phyloP scores from a whole-genome alignment of 805 yeast species.

The Starmerella davenportii region DNA sequence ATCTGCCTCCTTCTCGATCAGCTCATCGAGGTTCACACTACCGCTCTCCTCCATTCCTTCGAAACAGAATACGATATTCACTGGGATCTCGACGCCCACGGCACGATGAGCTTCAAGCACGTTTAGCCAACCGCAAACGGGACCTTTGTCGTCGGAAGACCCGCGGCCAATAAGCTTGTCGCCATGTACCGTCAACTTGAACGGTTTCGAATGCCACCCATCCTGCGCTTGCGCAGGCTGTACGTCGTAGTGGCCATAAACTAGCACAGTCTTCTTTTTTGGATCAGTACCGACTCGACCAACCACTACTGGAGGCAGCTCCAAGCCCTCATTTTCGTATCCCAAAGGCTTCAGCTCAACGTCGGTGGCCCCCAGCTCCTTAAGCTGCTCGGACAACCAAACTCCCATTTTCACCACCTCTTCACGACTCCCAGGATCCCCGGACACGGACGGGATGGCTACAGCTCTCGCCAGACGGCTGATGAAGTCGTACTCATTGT shows the following conservation, averaged over 20 bases:
- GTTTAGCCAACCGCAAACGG: slow-evolving; percentile 93
- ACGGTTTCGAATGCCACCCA: slow-evolving; percentile 94
- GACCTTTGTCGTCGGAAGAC: slow-evolving; percentile 94
- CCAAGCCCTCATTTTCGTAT: slow-evolving; percentile 28
- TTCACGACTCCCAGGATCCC: slow-evolving; percentile 76
- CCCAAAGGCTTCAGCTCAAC: slow-evolving; percentile 73
- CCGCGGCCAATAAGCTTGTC: slow-evolving; percentile 79
- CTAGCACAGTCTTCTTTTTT: slow-evolving; percentile 65
- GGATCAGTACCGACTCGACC: slow-evolving; percentile 76
- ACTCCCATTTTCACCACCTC: slow-evolving; percentile 79
- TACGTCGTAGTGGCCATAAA: slow-evolving; percentile 96
- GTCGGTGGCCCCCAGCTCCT: slow-evolving; percentile 58
- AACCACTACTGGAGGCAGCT: slow-evolving; percentile 87
- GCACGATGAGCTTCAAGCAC: slow-evolving; percentile 77
- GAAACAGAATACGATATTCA: slow-evolving; percentile 77
- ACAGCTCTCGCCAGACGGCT: slow-evolving; percentile 53
- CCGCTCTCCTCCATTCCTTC: slow-evolving; percentile 99
- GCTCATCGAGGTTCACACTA: slow-evolving; percentile 70
- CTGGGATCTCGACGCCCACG: slow-evolving; percentile 76
- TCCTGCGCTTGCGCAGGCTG: slow-evolving; percentile 88
- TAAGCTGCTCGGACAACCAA: slow-evolving; percentile 54
- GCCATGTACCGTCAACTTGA: slow-evolving; percentile 43
- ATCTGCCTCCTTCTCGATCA: slow-evolving; percentile 63
- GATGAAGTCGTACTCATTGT: slow-evolving; percentile 41
- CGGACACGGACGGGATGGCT: slow-evolving; percentile 84